Percentiles rank a stretch among this genome's conserved stretches.
phyloP scores from a whole-genome alignment of 2,329 filamentous ascomycete genomes.

The Colletotrichum lindemuthianum region DNA sequence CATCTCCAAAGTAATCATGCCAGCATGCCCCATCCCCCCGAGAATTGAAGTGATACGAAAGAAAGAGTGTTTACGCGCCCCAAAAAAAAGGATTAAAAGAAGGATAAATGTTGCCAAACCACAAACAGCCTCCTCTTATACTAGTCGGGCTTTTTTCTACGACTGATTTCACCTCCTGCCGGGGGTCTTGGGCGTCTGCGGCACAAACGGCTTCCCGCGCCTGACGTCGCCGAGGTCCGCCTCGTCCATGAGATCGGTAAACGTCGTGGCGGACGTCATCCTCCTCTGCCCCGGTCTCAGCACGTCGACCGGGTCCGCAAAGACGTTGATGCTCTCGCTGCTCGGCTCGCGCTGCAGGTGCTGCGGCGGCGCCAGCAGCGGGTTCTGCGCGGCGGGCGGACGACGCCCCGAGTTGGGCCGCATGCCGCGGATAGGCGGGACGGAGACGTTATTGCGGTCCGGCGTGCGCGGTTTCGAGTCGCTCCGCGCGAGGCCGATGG shows the following conservation, averaged over 20 bases:
- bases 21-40: not conserved
- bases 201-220: constrained; percentile 55
- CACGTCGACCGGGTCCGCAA: constrained; percentile 58
- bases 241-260: constrained; percentile 64
- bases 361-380: constrained; percentile 42
- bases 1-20: not conserved
- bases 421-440: constrained; percentile 53
- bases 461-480: constrained; percentile 26
- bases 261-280: constrained; percentile 54
- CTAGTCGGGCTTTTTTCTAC: not conserved
- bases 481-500: constrained; percentile 28
- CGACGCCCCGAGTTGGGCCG: constrained; percentile 35
- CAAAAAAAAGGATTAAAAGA: not conserved
- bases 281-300: constrained; percentile 36
- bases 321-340: constrained; percentile 63
- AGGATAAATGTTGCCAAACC: not conserved
- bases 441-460: constrained; percentile 20
- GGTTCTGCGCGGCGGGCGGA: constrained; percentile 36
- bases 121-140: not conserved
- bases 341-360: constrained; percentile 54
- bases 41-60: not conserved
- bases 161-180: not conserved
- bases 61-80: not conserved
- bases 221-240: constrained; percentile 55
- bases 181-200: constrained; percentile 35